Evolutionary conservation across 1,284 basidiomycete species (phyloP).

Genomic region (Rhodotorula sp.): DNA sequence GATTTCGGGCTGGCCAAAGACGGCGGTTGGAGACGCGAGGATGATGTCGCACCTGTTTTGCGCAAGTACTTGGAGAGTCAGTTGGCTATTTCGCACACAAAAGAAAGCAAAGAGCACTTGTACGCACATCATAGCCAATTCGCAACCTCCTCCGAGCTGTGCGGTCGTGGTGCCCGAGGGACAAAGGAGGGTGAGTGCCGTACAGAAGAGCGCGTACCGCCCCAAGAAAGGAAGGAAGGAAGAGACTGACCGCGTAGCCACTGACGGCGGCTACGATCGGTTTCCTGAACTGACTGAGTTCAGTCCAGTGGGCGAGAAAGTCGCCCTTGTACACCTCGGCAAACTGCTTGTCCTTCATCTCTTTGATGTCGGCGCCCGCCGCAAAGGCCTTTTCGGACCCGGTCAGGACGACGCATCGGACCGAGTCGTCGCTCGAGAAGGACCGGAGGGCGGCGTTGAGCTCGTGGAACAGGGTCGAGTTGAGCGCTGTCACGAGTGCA

Average conservation of each 20-base stretch:
- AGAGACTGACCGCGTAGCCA: conserved; percentile 77
- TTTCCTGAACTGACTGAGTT: conserved; percentile 74
- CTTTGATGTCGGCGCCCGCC: conserved; percentile 60
- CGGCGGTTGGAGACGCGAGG: conserved; percentile 86
- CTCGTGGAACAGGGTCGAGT: conserved; percentile 57
- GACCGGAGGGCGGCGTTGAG: conserved; percentile 74
- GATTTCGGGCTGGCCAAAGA: conserved; percentile 96
- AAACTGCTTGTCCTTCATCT: conserved; percentile 69
- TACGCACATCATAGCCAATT: conserved; percentile 82
- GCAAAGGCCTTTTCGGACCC: conserved; percentile 93
- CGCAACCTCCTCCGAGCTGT: conserved; percentile 91
- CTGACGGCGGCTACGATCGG: conserved; percentile 94
- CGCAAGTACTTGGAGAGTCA: not conserved
- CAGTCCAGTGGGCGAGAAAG: conserved; percentile 85
- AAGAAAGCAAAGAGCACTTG: not conserved
- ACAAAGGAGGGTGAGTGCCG: not conserved
- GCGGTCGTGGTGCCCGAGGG: too few relatives aligned
- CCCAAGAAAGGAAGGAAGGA: not conserved
- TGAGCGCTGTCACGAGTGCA: conserved; percentile 46
- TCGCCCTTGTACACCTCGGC: conserved; percentile 82
- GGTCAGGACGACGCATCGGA: conserved; percentile 87
- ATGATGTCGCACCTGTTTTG: conserved; percentile 74
- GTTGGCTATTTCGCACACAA: too few relatives aligned
- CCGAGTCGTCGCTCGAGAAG: conserved; percentile 66
- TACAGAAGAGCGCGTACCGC: not conserved